phyloP scores from a whole-genome alignment of 2,329 filamentous ascomycete species.

The Cladophialophora immunda region DNA sequence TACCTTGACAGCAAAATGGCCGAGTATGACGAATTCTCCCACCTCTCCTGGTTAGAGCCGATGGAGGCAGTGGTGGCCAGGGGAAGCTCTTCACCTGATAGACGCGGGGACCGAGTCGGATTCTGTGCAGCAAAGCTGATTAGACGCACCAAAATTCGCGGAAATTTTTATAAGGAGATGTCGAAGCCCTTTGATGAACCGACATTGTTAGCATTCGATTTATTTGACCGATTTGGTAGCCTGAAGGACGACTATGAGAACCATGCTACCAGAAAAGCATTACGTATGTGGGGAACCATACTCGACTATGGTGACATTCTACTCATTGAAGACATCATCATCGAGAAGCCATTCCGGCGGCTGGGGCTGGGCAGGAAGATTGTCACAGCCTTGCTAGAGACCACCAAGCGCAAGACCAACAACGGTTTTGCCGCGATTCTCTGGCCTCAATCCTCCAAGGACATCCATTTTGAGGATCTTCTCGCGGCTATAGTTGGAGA shows the following conservation, averaged over 20 bases:
- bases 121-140: constrained; percentile 17
- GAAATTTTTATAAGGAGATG: background rate
- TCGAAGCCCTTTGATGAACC: constrained; percentile 40
- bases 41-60: constrained; percentile 20
- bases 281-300: constrained; percentile 41
- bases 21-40: constrained; percentile 16
- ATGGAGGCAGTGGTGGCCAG: constrained; percentile 14
- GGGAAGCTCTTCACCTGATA: background rate
- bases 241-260: constrained; percentile 46
- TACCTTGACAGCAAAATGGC: constrained; percentile 13
- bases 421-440: constrained; percentile 3
- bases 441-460: constrained; percentile 20
- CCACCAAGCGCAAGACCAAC: background rate
- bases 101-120: background rate
- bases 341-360: constrained; percentile 40
- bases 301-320: constrained; percentile 43
- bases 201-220: constrained; percentile 45
- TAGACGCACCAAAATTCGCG: background rate
- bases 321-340: constrained; percentile 42
- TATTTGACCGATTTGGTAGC: constrained; percentile 51
- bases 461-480: constrained; percentile 7
- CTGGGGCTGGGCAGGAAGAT: constrained; percentile 46
- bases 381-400: constrained; percentile 43
- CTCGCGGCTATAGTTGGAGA: constrained; percentile 5
- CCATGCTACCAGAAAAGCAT: constrained; percentile 43